Evolutionary conservation across 371 early-diverging fungal genomes (phyloP).

Genomic region (Syncephalastrum sp.): DNA sequence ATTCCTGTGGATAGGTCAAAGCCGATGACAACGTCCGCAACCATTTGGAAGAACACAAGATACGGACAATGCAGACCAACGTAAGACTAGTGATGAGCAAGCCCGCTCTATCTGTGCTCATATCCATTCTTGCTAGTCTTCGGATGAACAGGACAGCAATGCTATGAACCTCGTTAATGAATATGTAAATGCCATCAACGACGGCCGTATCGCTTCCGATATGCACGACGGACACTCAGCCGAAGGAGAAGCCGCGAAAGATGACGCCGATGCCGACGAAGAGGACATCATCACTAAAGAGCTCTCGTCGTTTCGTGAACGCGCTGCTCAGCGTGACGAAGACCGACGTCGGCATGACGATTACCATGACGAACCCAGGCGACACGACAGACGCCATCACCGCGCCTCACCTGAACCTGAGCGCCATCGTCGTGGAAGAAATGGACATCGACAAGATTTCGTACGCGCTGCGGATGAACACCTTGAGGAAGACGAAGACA

Average conservation of each 20-base stretch:
- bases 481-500: slow-evolving; percentile 28
- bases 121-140: not conserved
- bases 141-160: slow-evolving; percentile 15
- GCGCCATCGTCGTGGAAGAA: slow-evolving; percentile 20
- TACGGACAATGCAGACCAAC: slow-evolving; percentile 32
- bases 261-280: slow-evolving; percentile 16
- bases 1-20: slow-evolving; percentile 44
- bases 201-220: slow-evolving; percentile 29
- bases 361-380: slow-evolving; percentile 15
- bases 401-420: slow-evolving; percentile 20
- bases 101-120: no score
- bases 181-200: slow-evolving; percentile 45
- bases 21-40: slow-evolving; percentile 72
- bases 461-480: slow-evolving; percentile 22
- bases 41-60: slow-evolving; percentile 58
- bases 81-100: slow-evolving; percentile 11
- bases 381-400: slow-evolving; percentile 16
- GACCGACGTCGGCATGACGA: slow-evolving; percentile 45
- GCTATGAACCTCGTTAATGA: slow-evolving; percentile 32
- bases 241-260: slow-evolving; percentile 5
- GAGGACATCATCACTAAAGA: slow-evolving; percentile 61
- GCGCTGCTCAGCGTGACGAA: slow-evolving; percentile 59
- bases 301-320: slow-evolving; percentile 64
- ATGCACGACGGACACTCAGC: slow-evolving; percentile 1
- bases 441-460: slow-evolving; percentile 25